phyloP scores from a whole-genome alignment of 345 rosid genomes.

The Ailanthus altissimus region DNA sequence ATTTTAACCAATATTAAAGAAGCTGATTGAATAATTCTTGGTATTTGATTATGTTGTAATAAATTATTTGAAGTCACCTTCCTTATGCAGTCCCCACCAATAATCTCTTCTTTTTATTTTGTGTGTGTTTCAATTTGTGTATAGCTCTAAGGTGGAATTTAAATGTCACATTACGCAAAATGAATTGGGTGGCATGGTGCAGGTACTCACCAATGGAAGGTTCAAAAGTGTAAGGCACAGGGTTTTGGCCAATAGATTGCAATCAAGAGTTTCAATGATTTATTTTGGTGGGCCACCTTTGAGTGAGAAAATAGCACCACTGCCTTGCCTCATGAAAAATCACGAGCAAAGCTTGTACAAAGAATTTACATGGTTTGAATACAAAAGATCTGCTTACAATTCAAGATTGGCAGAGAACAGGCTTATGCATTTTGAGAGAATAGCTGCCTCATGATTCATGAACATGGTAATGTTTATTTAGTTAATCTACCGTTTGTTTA shows the following conservation, averaged over 20 bases:
- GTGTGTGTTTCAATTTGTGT: not conserved
- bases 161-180: not conserved
- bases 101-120: not conserved
- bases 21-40: too few relatives aligned
- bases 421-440: constrained; percentile 53
- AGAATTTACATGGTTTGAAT: constrained; percentile 92
- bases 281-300: constrained; percentile 89
- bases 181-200: not conserved
- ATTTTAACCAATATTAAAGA: too few relatives aligned
- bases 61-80: not conserved
- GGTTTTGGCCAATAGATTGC: constrained; percentile 55
- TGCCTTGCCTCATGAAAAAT: constrained; percentile 55
- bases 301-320: constrained; percentile 57
- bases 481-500: too few relatives aligned
- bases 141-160: not conserved
- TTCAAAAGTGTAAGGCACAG: constrained; percentile 85
- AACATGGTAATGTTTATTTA: too few relatives aligned
- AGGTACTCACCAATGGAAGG: constrained; percentile 95
- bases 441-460: constrained; percentile 35
- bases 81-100: constrained; percentile 13
- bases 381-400: constrained; percentile 62
- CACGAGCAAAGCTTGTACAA: constrained; percentile 54
- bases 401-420: constrained; percentile 68
- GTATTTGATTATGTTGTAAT: not conserved
- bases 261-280: constrained; percentile 78